Base-by-base conservation (phyloP, 2,329 filamentous ascomycete species). In the Colletotrichum sp. region DNA sequence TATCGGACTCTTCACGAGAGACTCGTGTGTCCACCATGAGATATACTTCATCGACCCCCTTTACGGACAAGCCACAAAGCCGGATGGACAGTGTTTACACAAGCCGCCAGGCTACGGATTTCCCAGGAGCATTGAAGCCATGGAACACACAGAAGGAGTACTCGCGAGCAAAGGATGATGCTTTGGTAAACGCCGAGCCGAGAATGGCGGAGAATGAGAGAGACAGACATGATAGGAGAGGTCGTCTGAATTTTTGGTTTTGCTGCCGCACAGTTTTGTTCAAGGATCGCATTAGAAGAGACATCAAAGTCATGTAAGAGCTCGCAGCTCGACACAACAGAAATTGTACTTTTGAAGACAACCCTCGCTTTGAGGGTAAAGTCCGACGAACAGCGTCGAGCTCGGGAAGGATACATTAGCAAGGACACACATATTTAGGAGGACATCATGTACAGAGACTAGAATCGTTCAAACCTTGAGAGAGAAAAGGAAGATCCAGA, bases 101-200 rank as follows among this genome's bases (percentile, higher is more conserved):
- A 16, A 57, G 73, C 73, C 73, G 63, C 63, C 55, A 61, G 69
- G 73, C 63, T 49, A 49, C 7, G 61, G 63, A 64, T 63, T 57
- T 36, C 34, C 44, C 36, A 44, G 44, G 44, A 25, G 63, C 63
- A 72, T 62, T 32, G 73, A 72, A 72, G 55, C 32, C 57, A 75
- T 67, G 73, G 73, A 72, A 44, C 29, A 32, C 63, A 34, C 69
- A 52, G 16, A 49, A 29, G 30, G 69, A 64, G 67, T 57, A 68
- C 63, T 72, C 69, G 69, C 22, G 63, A 75, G 32, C 57, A 61
- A n/a, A 63, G n/a, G 13, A 72, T 52, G 55, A 49, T 63, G 63
- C 55, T 72, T 63, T 63, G 71, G 16, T 27, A 63, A 75, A 72
- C 15, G 73, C 73, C 69, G 69, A 72, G 73, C 73, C 73, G 69